These are phyloP conservation scores for Beta lomatogona DNA, from an alignment of 179 eudicot species.

Conservation along the genomic window DNA sequence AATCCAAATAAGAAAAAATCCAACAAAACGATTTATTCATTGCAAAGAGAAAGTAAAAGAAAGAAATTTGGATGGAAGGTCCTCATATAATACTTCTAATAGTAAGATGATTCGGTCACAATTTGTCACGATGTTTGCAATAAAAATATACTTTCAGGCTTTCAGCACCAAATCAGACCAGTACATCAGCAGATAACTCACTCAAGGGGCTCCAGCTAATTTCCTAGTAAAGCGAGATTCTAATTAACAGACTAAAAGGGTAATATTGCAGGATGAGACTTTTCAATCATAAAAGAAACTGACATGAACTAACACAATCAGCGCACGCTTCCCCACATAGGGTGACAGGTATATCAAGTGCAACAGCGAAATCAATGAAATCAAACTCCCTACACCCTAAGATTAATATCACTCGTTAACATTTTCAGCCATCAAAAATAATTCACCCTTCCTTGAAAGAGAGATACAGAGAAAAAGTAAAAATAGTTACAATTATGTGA, in stretches of 20 bases:
- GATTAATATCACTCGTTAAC: neutral
- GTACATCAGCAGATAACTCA: neutral
- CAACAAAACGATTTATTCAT: neutral
- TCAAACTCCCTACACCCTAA: neutral
- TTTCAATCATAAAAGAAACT: neutral
- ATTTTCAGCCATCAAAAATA: neutral
- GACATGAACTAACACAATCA: neutral
- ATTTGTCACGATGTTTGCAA: neutral
- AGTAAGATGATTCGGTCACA: neutral
- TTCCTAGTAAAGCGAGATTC: neutral
- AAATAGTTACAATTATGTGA: neutral
- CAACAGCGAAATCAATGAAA: neutral
- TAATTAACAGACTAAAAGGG: neutral
- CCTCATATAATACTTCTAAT: neutral
- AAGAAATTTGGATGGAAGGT: neutral
- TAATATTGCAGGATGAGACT: neutral
- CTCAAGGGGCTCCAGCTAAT: neutral
- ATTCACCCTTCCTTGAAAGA: neutral
- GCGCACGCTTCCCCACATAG: neutral
- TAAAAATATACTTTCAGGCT: neutral
- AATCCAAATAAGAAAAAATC: constrained; percentile 10
- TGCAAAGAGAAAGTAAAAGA: neutral
- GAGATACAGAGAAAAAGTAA: neutral
- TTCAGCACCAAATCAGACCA: neutral
- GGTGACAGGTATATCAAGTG: neutral